These are phyloP conservation scores for Castanea mollissima DNA, from an alignment of 306 rosid species.

Conservation along the genomic window DNA sequence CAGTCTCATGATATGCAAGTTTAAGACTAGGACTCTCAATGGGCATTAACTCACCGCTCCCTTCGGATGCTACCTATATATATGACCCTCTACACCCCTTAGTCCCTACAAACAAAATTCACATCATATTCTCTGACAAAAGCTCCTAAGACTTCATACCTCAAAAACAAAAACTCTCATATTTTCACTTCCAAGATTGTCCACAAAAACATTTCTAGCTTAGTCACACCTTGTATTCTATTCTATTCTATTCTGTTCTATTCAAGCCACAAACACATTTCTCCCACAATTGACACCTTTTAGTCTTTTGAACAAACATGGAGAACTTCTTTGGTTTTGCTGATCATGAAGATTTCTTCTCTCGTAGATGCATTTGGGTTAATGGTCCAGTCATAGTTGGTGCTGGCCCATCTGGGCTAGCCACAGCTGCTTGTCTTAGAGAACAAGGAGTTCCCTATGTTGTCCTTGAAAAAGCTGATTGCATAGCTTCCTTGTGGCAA, in stretches of 20 bases:
- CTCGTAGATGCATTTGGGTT: constrained; percentile 67
- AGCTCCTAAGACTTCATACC: constrained; percentile 12
- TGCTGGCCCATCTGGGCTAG: constrained; percentile 92
- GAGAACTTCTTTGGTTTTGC: constrained; percentile 57
- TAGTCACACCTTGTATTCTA: background rate
- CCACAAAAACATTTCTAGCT: background rate
- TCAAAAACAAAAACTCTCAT: background rate
- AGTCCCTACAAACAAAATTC: constrained; percentile 50
- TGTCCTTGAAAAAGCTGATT: constrained; percentile 70
- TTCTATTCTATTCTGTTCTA: background rate
- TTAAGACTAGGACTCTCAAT: constrained; percentile 1
- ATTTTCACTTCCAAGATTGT: constrained; percentile 1
- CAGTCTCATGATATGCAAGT: constrained; percentile 29
- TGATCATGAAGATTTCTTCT: constrained; percentile 47
- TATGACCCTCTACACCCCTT: constrained; percentile 36
- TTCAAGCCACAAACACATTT: background rate
- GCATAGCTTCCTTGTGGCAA: constrained; percentile 97
- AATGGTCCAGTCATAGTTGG: constrained; percentile 91
- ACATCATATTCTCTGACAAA: constrained; percentile 25
- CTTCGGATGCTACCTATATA: constrained; percentile 59
- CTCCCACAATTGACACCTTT: background rate
- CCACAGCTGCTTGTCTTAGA: constrained; percentile 87
- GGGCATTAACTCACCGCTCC: constrained; percentile 34
- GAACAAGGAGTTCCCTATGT: constrained; percentile 83
- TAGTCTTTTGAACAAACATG: constrained; percentile 34